Base-by-base conservation (phyloP, 2,329 filamentous ascomycete species). In the Monilinia fructicola region DNA sequence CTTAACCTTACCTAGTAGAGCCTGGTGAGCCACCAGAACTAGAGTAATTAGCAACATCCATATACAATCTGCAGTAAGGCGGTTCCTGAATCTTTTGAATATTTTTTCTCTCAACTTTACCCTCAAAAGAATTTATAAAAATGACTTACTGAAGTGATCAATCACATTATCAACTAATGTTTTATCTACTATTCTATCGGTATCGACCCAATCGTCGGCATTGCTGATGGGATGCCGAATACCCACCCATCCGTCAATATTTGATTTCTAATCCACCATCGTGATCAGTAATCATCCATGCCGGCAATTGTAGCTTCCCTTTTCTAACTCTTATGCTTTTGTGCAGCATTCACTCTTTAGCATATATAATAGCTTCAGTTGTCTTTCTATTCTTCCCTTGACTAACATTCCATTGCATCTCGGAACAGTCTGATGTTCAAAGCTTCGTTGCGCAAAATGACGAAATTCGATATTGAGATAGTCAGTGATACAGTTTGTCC, bases 381-480 rank as follows among this genome's bases (percentile, higher is more conserved):
- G 9, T 26, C 44, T 21, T 21, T 18, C 44, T 26, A 26, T 26
- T 50, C 14, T 23, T 3, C 21, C 23, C n/a, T 48, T 16, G 14
- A 23, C 12, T 35, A 35, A 35, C 26, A 18, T 9, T 23, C 2
- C 28, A 26, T 23, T 60, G 3, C 48, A 35, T 11, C 21, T 35
- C 28, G 9, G 9, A 31, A 26, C 44, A 26, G 26, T 21, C 31
- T 61, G 44, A 73, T 73, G 71, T 71, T 73, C 65, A 54, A 67
- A 12, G 59, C 68, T 9, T 73, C 69, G 9, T 50, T 71, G 12
- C 70, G 68, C 63, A 81, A 68, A 68, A 93, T 93, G 90, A 86
- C 88, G 26, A 86, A 87, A 73, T 91, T 93, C 80, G 85, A 87
- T 69, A 90, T 96, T 78, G 86, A 89, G 67, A 85, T 92, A 75